Percentiles rank a stretch among this genome's conserved stretches.
Evolutionary conservation across 73 alveolate species (phyloP).

Genomic region (Paramecium primaurelia): DNA sequence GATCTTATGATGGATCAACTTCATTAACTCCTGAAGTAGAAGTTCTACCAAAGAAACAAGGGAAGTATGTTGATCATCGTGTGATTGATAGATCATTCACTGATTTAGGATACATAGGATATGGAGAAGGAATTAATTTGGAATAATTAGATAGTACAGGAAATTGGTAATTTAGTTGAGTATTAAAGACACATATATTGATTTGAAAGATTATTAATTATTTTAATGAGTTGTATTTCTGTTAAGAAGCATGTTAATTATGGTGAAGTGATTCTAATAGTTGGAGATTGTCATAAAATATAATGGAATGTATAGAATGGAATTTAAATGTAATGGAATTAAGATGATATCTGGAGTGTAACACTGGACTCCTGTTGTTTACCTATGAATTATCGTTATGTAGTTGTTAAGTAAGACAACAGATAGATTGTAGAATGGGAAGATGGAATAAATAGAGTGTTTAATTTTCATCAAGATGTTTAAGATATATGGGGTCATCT

Average conservation of each 20-base stretch:
- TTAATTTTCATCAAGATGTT: neutral
- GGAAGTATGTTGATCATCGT: slow-evolving; percentile 29
- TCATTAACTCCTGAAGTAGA: neutral
- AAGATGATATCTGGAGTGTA: slow-evolving; percentile 7
- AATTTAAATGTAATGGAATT: slow-evolving; percentile 37
- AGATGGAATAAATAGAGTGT: neutral
- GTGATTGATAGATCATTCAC: slow-evolving; percentile 28
- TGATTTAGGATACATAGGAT: neutral
- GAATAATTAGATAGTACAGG: slow-evolving; percentile 30
- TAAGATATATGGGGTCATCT: slow-evolving; percentile 13
- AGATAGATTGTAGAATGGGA: slow-evolving; percentile 23
- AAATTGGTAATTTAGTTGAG: slow-evolving; percentile 32
- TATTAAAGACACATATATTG: neutral
- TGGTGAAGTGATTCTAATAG: slow-evolving; percentile 9
- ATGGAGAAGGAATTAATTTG: neutral
- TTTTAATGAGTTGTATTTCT: neutral
- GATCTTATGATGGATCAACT: slow-evolving; percentile 19
- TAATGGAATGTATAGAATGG: neutral
- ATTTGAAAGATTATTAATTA: neutral
- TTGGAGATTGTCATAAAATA: slow-evolving; percentile 7
- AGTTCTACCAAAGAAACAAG: neutral
- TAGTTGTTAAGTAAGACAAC: neutral
- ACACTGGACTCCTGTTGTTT: neutral
- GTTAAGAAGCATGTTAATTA: slow-evolving; percentile 10
- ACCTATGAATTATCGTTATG: slow-evolving; percentile 1